A percentile compares a stretch with the other conserved stretches of the same genome.
These are phyloP conservation scores for Alternaria atra DNA, from an alignment of 2,329 filamentous ascomycete species.

Conservation along the genomic window DNA sequence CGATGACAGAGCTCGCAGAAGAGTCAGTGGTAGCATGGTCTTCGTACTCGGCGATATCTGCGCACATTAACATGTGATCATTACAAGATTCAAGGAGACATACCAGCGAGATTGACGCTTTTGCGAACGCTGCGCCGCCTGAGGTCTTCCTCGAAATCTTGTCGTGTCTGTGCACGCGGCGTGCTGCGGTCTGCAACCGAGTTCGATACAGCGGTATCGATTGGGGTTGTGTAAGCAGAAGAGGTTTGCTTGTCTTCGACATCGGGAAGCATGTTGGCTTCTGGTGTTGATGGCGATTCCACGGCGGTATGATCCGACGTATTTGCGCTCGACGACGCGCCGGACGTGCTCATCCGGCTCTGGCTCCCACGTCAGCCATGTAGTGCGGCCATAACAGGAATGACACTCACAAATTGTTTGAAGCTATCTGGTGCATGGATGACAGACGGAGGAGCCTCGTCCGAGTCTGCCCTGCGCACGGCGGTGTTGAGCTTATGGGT, in stretches of 20 bases:
- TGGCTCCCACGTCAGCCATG: constrained; percentile 41
- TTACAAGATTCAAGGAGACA: constrained; percentile 24
- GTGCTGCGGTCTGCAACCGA: constrained; percentile 70
- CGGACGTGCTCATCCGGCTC: constrained; percentile 42
- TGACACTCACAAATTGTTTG: constrained; percentile 71
- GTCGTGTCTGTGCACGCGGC: constrained; percentile 81
- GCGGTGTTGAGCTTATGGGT: constrained; percentile 59
- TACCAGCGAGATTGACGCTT: constrained; percentile 81
- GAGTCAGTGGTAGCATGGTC: constrained; percentile 47
- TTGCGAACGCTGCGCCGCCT: constrained; percentile 64
- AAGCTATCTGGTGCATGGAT: constrained; percentile 91
- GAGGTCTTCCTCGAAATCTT: constrained; percentile 72
- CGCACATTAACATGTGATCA: constrained; percentile 22
- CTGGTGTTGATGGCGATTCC: constrained; percentile 49
- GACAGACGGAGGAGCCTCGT: constrained; percentile 85
- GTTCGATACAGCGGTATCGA: constrained; percentile 74
- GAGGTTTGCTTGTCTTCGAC: constrained; percentile 46
- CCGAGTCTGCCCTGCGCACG: constrained; percentile 62
- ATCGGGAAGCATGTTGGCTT: constrained; percentile 50
- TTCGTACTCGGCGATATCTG: constrained; percentile 59
- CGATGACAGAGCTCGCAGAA: constrained; percentile 40
- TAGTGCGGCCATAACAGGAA: constrained; percentile 37
- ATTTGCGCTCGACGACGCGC: constrained; percentile 41
- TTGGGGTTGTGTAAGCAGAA: constrained; percentile 70
- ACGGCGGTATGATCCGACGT: constrained; percentile 49